Percentiles rank a stretch among this genome's conserved stretches.
Evolutionary conservation across 306 rosid genomes (phyloP).

Genomic region (Albizia julibrissin): DNA sequence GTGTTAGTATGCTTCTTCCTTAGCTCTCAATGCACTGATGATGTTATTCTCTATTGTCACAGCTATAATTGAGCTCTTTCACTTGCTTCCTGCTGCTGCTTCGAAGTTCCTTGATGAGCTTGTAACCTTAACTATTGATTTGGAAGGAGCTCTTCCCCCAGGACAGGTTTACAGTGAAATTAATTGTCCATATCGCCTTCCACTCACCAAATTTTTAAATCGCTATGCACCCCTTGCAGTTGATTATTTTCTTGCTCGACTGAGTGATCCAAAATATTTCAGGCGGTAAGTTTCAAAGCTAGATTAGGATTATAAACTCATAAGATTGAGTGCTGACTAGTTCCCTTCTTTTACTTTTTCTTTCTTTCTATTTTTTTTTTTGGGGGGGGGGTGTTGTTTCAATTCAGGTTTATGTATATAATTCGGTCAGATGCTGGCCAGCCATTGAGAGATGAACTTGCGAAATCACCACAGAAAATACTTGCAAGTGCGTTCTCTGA

Average conservation of each 20-base stretch:
- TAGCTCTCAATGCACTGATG: conserved; percentile 25
- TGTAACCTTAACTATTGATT: conserved; percentile 93
- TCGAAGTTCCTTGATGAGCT: conserved; percentile 97
- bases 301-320: neutral
- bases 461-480: conserved; percentile 93
- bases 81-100: conserved; percentile 95
- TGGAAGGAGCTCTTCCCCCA: conserved; percentile 97
- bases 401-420: conserved; percentile 83
- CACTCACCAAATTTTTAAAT: conserved; percentile 88
- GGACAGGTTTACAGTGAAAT: conserved; percentile 98
- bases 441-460: conserved; percentile 94
- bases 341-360: neutral
- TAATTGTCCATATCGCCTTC: conserved; percentile 94
- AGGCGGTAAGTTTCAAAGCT: conserved; percentile 67
- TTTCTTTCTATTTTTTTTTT: neutral
- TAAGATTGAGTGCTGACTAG: conserved; percentile 34
- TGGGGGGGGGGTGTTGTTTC: neutral
- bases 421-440: conserved; percentile 95
- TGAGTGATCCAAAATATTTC: conserved; percentile 92
- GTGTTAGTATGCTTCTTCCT: conserved; percentile 31
- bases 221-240: conserved; percentile 85
- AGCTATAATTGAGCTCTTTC: conserved; percentile 99
- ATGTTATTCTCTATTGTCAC: conserved; percentile 40
- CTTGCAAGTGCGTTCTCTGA: conserved; percentile 88
- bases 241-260: conserved; percentile 91